phyloP scores from a whole-genome alignment of 2,329 filamentous ascomycete species.

The Didymosphaeria variabile region DNA sequence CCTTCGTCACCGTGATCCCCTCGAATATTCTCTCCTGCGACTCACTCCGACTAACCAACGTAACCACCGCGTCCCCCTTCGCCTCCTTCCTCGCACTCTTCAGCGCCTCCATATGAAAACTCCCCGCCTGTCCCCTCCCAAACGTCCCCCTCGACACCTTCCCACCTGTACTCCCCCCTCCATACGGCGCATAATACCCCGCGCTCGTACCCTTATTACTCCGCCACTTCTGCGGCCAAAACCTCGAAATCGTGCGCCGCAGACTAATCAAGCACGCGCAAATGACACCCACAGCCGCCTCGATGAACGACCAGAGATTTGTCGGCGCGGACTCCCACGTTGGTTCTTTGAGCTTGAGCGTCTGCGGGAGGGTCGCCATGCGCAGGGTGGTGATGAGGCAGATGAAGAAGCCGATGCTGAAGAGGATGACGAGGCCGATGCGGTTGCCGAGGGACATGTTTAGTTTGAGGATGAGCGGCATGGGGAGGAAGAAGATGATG shows the following conservation, averaged over 20 bases:
- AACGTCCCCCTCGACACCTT: neutral
- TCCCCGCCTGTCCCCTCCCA: neutral
- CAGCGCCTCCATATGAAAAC: constrained; percentile 8
- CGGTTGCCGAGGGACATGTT: constrained; percentile 32
- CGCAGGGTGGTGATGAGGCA: constrained; percentile 36
- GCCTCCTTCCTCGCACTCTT: neutral
- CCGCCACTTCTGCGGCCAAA: constrained; percentile 30
- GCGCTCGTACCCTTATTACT: constrained; percentile 8
- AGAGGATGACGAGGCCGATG: constrained; percentile 33
- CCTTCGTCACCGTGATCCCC: constrained; percentile 19
- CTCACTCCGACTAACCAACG: constrained; percentile 11
- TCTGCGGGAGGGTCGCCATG: constrained; percentile 35
- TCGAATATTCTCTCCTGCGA: constrained; percentile 15
- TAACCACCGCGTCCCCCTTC: constrained; percentile 1
- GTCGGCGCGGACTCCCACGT: constrained; percentile 37
- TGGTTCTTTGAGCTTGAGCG: constrained; percentile 27
- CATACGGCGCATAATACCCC: constrained; percentile 4
- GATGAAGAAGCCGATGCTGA: constrained; percentile 39
- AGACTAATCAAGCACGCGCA: constrained; percentile 40
- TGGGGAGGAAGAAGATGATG: constrained; percentile 31
- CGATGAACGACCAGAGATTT: constrained; percentile 41
- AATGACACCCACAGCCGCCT: constrained; percentile 37
- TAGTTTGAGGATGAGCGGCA: constrained; percentile 30
- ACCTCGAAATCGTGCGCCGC: constrained; percentile 21
- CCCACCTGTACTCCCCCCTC: neutral